Evolutionary conservation across 805 yeast species (phyloP).

Genomic region (Millerago galiae): DNA sequence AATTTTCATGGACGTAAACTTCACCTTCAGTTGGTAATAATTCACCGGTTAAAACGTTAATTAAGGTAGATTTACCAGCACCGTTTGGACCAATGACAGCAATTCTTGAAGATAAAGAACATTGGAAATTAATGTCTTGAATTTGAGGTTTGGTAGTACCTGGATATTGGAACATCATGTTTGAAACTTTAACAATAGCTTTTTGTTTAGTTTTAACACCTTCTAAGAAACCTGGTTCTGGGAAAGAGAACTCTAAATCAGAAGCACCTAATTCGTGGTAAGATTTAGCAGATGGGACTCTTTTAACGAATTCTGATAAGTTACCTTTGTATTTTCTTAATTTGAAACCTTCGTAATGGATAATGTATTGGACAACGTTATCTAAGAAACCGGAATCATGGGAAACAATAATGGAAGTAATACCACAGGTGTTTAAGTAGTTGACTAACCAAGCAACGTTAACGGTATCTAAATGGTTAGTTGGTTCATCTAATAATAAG

Average conservation of each 20-base stretch:
- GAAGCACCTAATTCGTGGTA: constrained; percentile 99
- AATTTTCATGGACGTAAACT: constrained; percentile 98
- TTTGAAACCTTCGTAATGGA: constrained; percentile 99
- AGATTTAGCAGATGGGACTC: constrained; percentile 97
- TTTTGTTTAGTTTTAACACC: constrained; percentile 99
- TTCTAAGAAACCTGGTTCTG: constrained; percentile 99
- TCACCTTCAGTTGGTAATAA: constrained; percentile 97
- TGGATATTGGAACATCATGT: constrained; percentile 99
- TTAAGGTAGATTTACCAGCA: constrained; percentile 99
- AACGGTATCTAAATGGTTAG: constrained; percentile 99
- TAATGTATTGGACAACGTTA: constrained; percentile 94
- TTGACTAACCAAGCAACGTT: constrained; percentile 99
- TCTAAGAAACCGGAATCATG: constrained; percentile 99
- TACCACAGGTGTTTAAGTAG: constrained; percentile 98
- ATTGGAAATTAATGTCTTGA: constrained; percentile 89
- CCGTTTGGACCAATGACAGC: constrained; percentile 99
- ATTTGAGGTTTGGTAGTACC: constrained; percentile 98
- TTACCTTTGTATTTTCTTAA: constrained; percentile 99
- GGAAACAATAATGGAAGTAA: constrained; percentile 96
- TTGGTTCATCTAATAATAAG: constrained; percentile 97
- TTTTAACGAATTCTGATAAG: constrained; percentile 96
- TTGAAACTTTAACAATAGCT: constrained; percentile 96
- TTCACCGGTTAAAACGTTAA: constrained; percentile 99
- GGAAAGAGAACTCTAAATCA: constrained; percentile 94
- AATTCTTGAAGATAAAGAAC: constrained; percentile 98